Conservation (phyloP, 495 filamentous ascomycete genomes). For the Staphylotrichum longicolle region DNA sequence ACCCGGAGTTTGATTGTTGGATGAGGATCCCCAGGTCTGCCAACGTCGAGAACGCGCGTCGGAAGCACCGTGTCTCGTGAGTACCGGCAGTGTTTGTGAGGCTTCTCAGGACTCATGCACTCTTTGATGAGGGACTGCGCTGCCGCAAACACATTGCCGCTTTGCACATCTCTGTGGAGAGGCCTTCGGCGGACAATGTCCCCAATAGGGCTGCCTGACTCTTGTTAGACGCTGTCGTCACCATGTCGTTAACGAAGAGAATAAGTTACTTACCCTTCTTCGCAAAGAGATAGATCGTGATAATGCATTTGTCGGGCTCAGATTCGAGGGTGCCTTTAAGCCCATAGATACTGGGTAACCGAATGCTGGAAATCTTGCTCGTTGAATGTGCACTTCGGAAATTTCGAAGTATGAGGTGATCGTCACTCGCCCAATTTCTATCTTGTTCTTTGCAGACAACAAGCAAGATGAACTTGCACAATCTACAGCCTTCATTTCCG, state of each 20-base stretch:
- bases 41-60: constrained; percentile 6
- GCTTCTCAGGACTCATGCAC: constrained; percentile 1
- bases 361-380: not conserved
- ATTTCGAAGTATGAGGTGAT: constrained; percentile 1
- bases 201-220: not conserved
- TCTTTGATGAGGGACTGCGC: constrained; percentile 5
- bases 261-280: not conserved
- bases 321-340: constrained; percentile 1
- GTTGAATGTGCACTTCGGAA: not conserved
- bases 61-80: constrained; percentile 2
- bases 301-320: constrained; percentile 4
- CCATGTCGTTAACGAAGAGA: not conserved
- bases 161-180: constrained; percentile 6
- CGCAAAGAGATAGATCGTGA: constrained; percentile 4
- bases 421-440: constrained; percentile 1
- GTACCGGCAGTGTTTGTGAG: constrained; percentile 1
- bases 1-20: not conserved
- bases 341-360: not conserved
- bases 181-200: constrained; percentile 3
- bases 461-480: constrained; percentile 6
- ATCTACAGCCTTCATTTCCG: not conserved
- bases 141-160: constrained; percentile 4
- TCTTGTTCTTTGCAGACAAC: not conserved
- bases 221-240: constrained; percentile 2
- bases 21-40: not conserved